Evolutionary conservation across 176 grass and related monocot species (phyloP), one percentile per base, ranked within the genome.

Genomic region (Musa troglodytarum): DNA sequence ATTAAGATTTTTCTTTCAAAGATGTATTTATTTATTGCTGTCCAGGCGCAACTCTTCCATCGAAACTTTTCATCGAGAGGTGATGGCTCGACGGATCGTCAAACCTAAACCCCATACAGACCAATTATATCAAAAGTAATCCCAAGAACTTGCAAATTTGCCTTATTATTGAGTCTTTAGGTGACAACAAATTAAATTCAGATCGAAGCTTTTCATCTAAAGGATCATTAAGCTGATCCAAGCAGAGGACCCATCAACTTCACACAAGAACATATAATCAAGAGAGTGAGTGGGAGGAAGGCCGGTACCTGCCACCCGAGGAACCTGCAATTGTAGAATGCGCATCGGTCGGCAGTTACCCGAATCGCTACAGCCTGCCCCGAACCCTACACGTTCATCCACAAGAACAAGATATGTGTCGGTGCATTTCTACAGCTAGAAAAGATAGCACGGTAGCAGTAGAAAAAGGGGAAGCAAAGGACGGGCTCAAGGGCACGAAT

Each of bases 241-340:
- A 61, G 1, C 3, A 61, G 4, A 61, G 2, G n/a, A 20, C n/a
- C n/a, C 19, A 61, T n/a, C 17, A 61, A 61, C 8, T 9, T 66
- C 25, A 22, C 25, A 25, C 13, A 9, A 11, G 25, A 25, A 28
- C 9, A 11, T 24, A 1, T 17, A 21, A 69, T 68, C 49, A 68
- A 78, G 74, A n/a, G 85, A 49, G 43, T 82, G 57, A 20, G 8
- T 68, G 68, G 56, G 10, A 61, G 75, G 56, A 77, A 10, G 65
- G 49, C 50, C 20, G 53, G 9, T 74, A 94, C 95, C 72, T 99
- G 95, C 90, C 95, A 99, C 53, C 95, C 90, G 23, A 94, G 95
- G 83, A 99, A 99, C n/a, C 83, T 81, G 67, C 95, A 99, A 59
- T 89, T 82, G 54, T 99, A 94, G 76, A 94, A 99, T 15, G 95